These are phyloP conservation scores for Chlorociboria aeruginascens DNA, from an alignment of 495 filamentous ascomycete genomes.

Conservation along the genomic window DNA sequence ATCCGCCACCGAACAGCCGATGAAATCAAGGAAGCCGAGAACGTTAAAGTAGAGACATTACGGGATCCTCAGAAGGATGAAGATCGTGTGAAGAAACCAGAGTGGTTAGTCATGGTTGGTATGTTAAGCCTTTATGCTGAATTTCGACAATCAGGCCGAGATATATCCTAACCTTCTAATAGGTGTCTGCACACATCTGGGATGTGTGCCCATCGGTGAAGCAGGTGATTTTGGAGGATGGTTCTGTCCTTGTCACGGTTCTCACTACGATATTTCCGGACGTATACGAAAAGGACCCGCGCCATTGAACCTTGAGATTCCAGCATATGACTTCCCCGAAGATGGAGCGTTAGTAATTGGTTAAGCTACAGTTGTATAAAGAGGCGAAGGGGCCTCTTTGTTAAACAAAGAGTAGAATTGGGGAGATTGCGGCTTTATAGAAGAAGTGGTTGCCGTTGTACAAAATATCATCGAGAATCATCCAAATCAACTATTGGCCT, in stretches of 20 bases:
- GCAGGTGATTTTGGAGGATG: conserved; percentile 96
- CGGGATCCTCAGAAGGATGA: conserved; percentile 85
- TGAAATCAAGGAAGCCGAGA: conserved; percentile 79
- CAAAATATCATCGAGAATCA: conserved; percentile 16
- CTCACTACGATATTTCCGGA: conserved; percentile 98
- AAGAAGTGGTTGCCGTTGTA: conserved; percentile 16
- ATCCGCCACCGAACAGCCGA: conserved; percentile 91
- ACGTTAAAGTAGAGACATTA: conserved; percentile 60
- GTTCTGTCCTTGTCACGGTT: conserved; percentile 99
- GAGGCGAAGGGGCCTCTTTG: conserved; percentile 5
- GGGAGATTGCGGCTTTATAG: conserved; percentile 11
- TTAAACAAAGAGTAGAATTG: conserved; percentile 4
- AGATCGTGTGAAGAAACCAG: conserved; percentile 92
- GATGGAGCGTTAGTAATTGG: conserved; percentile 71
- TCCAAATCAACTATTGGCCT: background rate
- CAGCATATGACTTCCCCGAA: conserved; percentile 74
- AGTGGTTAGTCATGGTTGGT: conserved; percentile 99
- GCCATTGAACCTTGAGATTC: conserved; percentile 93
- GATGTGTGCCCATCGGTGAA: conserved; percentile 98
- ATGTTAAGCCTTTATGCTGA: conserved; percentile 22
- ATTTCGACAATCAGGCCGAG: background rate
- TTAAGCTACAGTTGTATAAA: conserved; percentile 31
- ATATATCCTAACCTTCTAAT: conserved; percentile 10
- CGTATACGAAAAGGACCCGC: conserved; percentile 92
- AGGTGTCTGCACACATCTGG: conserved; percentile 98